Evolutionary conservation across 306 rosid species (phyloP).

Genomic region (Pachyrhizus erosus): DNA sequence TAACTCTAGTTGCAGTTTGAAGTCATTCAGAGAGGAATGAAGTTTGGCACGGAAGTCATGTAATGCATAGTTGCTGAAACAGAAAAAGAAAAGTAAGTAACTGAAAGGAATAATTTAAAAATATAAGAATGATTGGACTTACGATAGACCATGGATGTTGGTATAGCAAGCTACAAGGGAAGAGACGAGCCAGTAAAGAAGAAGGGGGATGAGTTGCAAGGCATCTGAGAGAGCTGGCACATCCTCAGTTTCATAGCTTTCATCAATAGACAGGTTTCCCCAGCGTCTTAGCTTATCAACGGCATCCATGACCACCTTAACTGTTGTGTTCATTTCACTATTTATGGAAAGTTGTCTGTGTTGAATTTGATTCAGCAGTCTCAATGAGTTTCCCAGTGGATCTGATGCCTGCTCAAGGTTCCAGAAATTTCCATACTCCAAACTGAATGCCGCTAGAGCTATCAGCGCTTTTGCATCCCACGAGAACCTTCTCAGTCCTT

Average conservation of each 20-base stretch:
- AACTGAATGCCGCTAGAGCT: constrained; percentile 28
- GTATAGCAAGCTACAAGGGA: constrained; percentile 22
- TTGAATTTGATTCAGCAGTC: constrained; percentile 14
- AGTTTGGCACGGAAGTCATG: not conserved
- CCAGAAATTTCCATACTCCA: constrained; percentile 35
- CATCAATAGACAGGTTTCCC: constrained; percentile 29
- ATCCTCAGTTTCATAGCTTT: constrained; percentile 5
- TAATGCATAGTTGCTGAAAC: constrained; percentile 5
- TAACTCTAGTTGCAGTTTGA: not conserved
- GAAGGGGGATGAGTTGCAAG: constrained; percentile 11
- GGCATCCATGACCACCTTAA: constrained; percentile 30
- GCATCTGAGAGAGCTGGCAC: constrained; percentile 22
- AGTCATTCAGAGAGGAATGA: not conserved
- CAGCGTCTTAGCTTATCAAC: constrained; percentile 46
- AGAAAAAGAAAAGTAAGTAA: too few species aligned
- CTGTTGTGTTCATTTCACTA: not conserved
- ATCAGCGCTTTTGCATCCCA: constrained; percentile 68
- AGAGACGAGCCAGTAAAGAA: constrained; percentile 30
- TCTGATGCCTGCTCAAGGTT: constrained; percentile 7
- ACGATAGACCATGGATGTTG: not conserved
- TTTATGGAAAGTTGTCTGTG: not conserved
- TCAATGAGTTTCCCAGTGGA: constrained; percentile 15
- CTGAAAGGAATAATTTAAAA: too few species aligned
- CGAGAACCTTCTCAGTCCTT: constrained; percentile 34
- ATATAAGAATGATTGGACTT: not conserved